Conservation (phyloP, 2,329 filamentous ascomycete species). For the Domatiomyces globalis region DNA sequence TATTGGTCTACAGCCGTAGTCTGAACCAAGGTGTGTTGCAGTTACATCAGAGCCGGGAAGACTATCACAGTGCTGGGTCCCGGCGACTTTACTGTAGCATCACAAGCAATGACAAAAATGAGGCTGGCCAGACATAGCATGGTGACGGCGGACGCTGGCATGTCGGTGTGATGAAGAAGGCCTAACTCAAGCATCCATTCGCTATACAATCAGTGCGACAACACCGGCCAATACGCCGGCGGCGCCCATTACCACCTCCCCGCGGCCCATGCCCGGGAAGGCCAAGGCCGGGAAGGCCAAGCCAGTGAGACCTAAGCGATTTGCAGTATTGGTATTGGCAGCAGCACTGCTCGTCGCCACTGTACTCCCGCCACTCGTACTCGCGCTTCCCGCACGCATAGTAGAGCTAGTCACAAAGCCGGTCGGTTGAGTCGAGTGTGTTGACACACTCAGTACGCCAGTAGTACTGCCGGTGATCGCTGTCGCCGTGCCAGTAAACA, state of each 20-base stretch:
- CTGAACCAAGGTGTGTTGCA: too few species aligned
- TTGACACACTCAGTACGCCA: background rate
- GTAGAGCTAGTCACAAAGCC: background rate
- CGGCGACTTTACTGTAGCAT: too few species aligned
- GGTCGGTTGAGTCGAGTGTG: background rate
- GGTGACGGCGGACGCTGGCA: too few species aligned
- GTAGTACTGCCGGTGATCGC: background rate
- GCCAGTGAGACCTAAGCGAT: slow-evolving; percentile 1
- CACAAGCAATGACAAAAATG: too few species aligned
- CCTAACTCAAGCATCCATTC: background rate
- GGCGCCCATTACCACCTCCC: slow-evolving; percentile 4
- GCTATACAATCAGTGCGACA: slow-evolving; percentile 5
- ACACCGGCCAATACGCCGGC: slow-evolving; percentile 7
- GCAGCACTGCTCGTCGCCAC: slow-evolving; percentile 1
- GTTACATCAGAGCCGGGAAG: too few species aligned
- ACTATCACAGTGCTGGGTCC: too few species aligned
- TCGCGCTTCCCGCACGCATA: background rate
- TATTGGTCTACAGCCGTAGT: too few species aligned
- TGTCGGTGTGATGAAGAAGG: background rate
- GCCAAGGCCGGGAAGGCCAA: background rate
- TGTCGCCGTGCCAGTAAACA: background rate
- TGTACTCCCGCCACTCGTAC: background rate
- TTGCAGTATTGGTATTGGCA: slow-evolving; percentile 6
- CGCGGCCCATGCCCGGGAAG: background rate
- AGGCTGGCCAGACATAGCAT: too few species aligned